Evolutionary conservation across 257 asterid species (phyloP).

Genomic region (Plectranthus barbatus): DNA sequence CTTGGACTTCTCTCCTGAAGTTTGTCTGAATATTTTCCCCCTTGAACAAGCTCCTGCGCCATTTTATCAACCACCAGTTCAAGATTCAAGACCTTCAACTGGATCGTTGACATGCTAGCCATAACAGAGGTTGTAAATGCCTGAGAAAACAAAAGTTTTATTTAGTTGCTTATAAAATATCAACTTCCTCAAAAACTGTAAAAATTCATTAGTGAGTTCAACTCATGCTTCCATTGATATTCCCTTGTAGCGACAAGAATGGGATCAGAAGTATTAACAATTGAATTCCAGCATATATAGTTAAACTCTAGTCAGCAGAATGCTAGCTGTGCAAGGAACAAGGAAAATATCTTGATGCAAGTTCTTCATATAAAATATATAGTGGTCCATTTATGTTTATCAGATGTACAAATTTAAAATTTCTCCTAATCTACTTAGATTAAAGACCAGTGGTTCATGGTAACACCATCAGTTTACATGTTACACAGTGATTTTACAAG

Average conservation of each 20-base stretch:
- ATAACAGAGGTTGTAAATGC: slow-evolving; percentile 49
- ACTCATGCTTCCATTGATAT: not conserved
- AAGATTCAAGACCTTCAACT: slow-evolving; percentile 73
- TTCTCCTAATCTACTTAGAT: not conserved
- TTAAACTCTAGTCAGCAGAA: too few relatives aligned
- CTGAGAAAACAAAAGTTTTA: slow-evolving; percentile 28
- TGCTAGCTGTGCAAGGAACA: too few relatives aligned
- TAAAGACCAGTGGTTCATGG: slow-evolving; percentile 3
- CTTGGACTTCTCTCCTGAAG: slow-evolving; percentile 45
- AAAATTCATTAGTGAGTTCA: not conserved
- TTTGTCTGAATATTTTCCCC: slow-evolving; percentile 47
- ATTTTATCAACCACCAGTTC: slow-evolving; percentile 66
- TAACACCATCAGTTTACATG: too few relatives aligned
- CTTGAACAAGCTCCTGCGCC: slow-evolving; percentile 53
- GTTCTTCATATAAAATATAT: not conserved
- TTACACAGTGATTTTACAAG: not conserved
- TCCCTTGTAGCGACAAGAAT: not conserved
- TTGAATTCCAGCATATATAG: too few relatives aligned
- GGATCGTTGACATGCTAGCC: slow-evolving; percentile 72
- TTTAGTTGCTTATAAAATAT: not conserved
- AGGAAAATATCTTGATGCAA: not conserved
- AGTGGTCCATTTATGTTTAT: not conserved
- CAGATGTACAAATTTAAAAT: not conserved
- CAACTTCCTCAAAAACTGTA: not conserved
- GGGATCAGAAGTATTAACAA: not conserved